Evolutionary conservation across 345 rosid genomes (phyloP).

Genomic region (Microcos paniculata): DNA sequence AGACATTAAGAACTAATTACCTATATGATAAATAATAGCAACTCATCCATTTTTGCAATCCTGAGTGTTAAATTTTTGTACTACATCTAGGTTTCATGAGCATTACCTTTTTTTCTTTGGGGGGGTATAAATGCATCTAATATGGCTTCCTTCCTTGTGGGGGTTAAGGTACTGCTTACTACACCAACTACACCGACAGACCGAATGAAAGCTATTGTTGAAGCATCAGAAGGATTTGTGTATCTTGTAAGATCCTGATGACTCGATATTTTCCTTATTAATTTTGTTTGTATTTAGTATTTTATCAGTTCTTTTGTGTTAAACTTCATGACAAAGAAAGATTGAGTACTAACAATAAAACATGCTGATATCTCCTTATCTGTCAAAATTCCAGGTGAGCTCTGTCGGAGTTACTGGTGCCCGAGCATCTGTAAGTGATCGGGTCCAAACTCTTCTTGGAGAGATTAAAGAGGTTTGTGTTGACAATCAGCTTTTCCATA

Average conservation of each 20-base stretch:
- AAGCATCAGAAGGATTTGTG: slow-evolving; percentile 83
- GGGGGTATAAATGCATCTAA: neutral
- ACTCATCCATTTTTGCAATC: neutral
- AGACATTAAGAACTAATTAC: neutral
- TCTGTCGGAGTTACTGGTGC: slow-evolving; percentile 89
- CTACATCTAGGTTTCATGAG: neutral
- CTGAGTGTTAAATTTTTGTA: neutral
- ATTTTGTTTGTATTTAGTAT: neutral
- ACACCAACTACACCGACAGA: slow-evolving; percentile 78
- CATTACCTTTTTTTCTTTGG: neutral
- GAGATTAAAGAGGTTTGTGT: slow-evolving; percentile 68
- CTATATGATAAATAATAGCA: neutral
- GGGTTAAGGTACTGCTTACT: slow-evolving; percentile 72
- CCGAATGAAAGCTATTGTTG: slow-evolving; percentile 78
- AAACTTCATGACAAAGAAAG: slow-evolving; percentile 1
- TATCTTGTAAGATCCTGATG: slow-evolving; percentile 63
- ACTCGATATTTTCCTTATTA: neutral
- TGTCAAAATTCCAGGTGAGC: slow-evolving; percentile 59
- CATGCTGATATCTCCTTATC: neutral
- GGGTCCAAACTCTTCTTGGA: slow-evolving; percentile 60
- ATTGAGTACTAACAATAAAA: neutral
- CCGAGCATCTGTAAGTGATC: slow-evolving; percentile 63
- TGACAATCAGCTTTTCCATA: neutral
- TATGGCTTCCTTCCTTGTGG: neutral
- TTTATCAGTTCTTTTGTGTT: neutral